Base-by-base conservation (phyloP, 2,329 filamentous ascomycete species). In the Aaosphaeria arxii region DNA sequence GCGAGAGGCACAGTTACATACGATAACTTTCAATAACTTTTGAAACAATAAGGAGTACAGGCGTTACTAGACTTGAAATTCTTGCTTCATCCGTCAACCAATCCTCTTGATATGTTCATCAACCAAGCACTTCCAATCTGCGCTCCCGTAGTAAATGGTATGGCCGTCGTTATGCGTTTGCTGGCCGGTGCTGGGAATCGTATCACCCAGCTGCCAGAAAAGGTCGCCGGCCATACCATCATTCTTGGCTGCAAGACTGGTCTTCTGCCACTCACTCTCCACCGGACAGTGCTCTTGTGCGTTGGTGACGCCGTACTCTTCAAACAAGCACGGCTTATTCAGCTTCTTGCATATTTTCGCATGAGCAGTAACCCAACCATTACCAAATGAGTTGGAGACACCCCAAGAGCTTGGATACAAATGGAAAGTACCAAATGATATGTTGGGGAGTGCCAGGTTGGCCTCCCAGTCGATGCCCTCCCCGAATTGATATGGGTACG, bases 361-460 rank as follows among this genome's bases (percentile, higher is more conserved):
- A 53, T 81, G 78, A 6, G 73, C 63, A 7, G 61, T 58, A 46
- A 79, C 72, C 77, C 77, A 81, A 6, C 63, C 62, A 42, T 70
- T 72, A 9, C 76, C 78, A 67, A 72, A 66, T 7, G 56, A 46
- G 47, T 63, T 62, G 30, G 40, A 46, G 4, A 57, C 53, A 29
- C 58, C 52, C 63, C 77, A 80, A 48, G 65, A 66, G 24, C 64
- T 61, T 0, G 77, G 76, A 52, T 81, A 82, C 9, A 80, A 60
- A 54, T 82, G 78, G 56, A 80, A 76, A 2, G 76, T 78, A 9
- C 74, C 80, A 58, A 81, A 83, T 57, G 82, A 80, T 7, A 83
- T 72, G 13, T 77, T 79, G 6, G 72, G 61, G 43, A 83, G 78
- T 33, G 68, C 73, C 11, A 83, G 66, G 55, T 80, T 79, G 50